Evolutionary conservation across 2,329 filamentous ascomycete species (phyloP), one percentile per base, ranked within the genome.

Genomic region (Chrysoporthe cubensis): DNA sequence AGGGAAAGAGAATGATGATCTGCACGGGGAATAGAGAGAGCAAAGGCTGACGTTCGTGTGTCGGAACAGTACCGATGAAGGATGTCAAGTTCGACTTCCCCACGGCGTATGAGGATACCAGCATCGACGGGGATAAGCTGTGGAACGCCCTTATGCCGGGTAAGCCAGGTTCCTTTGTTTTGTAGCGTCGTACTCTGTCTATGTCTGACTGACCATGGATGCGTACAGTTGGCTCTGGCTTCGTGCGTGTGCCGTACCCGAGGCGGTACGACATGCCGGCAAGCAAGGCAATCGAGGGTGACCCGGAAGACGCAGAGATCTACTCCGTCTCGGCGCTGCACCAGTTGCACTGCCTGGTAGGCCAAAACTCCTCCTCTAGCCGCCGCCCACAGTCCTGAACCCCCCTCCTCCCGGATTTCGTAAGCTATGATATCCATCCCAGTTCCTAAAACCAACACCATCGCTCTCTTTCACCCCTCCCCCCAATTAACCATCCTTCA

Each of bases 271-370:
- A 69, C 13, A 69, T 69, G 68, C 68, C 65, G 0, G 62, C 58
- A 3, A 67, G 65, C 44, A 69, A 67, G 44, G 34, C 68, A 44
- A 69, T 69, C 32, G 62, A 69, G 21, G 62, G 48, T 26, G 68
- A 69, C 18, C 50, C 62, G 4, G 68, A 69, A 5, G 57, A 65
- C 34, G 65, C 68, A 1, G 68, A 69, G 68, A 69, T 65, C 21
- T 69, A 70, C 61, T 70, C 68, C 14, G 59, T 69, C 13, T 69
- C 68, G 16, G 68, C 56, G 3, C 54, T 68, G 54, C 68, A 70
- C 37, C 68, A 70, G 34, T 46, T 70, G 2, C 68, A 70, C 34
- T 70, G 68, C 37, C 43, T 68, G 59, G 68, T 70, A 66, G 14
- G 68, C 40, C 26, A 26, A 43, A 60, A 8, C n/a, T 58, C 2